These are phyloP conservation scores for Fistulifera pelliculosa DNA, from an alignment of 108 stramenopile genomes.

Conservation along the genomic window DNA sequence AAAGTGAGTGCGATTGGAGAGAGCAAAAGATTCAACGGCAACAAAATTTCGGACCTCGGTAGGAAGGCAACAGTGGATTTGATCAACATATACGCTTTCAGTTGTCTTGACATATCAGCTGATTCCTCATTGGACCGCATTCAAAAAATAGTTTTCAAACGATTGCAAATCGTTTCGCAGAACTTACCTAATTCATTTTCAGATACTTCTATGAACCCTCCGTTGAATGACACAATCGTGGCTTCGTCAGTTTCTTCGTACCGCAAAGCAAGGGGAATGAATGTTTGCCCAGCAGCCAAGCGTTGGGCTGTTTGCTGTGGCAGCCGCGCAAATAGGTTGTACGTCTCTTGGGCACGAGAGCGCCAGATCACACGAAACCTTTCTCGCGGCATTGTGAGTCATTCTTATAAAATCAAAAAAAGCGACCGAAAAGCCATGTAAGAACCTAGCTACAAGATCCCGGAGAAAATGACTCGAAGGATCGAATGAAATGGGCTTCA, in stretches of 20 bases:
- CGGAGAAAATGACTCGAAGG: no score
- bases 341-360: no score
- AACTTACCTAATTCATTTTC: background rate
- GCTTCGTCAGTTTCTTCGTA: slow-evolving; percentile 10
- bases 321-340: slow-evolving; percentile 4
- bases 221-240: slow-evolving; percentile 60
- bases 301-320: background rate
- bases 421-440: no score
- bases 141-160: background rate
- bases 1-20: slow-evolving; percentile 1
- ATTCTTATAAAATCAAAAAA: no score
- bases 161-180: slow-evolving; percentile 1
- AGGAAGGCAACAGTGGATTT: slow-evolving; percentile 49
- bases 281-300: background rate
- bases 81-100: slow-evolving; percentile 26
- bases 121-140: slow-evolving; percentile 30
- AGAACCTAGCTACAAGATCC: no score
- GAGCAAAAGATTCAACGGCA: background rate
- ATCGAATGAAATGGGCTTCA: no score
- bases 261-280: slow-evolving; percentile 7
- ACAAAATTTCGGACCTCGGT: slow-evolving; percentile 23
- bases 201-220: slow-evolving; percentile 24
- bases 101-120: slow-evolving; percentile 43
- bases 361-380: no score
- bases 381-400: no score